These are phyloP conservation scores for Daucus carota DNA, from an alignment of 129 eudicot species.

Conservation along the genomic window DNA sequence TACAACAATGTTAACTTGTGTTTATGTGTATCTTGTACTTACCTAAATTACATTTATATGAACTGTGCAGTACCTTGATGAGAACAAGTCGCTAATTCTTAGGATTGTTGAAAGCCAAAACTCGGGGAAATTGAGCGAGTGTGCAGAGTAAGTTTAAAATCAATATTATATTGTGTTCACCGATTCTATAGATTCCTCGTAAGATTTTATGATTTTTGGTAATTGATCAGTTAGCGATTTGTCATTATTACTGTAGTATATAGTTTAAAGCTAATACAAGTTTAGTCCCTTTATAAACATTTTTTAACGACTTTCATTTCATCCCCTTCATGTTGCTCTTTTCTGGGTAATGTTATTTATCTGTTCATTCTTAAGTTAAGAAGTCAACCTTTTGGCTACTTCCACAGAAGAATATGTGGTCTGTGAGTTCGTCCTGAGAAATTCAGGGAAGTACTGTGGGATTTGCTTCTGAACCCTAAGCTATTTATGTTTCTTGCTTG, in stretches of 20 bases:
- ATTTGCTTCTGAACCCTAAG: too few relatives aligned
- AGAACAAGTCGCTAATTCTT: slow-evolving; percentile 89
- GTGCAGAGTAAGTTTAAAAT: slow-evolving; percentile 77
- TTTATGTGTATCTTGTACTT: too few relatives aligned
- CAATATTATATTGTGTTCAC: neutral
- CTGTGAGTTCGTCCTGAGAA: neutral
- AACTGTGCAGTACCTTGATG: slow-evolving; percentile 77
- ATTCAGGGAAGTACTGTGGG: too few relatives aligned
- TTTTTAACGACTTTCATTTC: too few relatives aligned
- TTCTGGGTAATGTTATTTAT: neutral
- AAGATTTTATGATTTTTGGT: too few relatives aligned
- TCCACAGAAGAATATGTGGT: neutral
- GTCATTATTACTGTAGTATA: neutral
- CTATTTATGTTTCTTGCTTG: neutral
- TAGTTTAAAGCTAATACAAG: neutral
- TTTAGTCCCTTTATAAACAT: neutral
- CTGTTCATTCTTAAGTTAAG: too few relatives aligned
- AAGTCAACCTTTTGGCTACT: neutral
- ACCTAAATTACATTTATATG: neutral
- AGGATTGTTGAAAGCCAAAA: slow-evolving; percentile 98
- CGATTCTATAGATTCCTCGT: neutral
- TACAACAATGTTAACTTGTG: too few relatives aligned
- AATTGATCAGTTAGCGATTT: too few relatives aligned
- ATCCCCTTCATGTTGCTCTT: too few relatives aligned
- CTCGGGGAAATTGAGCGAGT: slow-evolving; percentile 88